phyloP scores from a whole-genome alignment of 495 filamentous ascomycete species.

The Penicillium maclennaniae region DNA sequence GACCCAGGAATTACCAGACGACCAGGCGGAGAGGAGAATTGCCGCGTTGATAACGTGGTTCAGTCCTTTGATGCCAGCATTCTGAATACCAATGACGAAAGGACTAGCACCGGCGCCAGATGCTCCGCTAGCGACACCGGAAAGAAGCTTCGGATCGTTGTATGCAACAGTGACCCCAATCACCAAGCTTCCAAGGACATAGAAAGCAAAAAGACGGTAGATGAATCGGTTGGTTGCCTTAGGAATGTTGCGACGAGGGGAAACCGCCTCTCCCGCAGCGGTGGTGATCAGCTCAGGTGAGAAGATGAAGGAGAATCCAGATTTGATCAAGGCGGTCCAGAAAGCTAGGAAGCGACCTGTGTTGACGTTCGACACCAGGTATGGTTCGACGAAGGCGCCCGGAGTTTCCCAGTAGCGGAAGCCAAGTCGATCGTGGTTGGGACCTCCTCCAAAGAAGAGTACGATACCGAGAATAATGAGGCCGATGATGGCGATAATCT shows the following conservation, averaged over 20 bases:
- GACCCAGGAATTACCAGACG: conserved; percentile 70
- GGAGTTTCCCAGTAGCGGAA: conserved; percentile 70
- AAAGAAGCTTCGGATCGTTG: conserved; percentile 52
- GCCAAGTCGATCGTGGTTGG: conserved; percentile 55
- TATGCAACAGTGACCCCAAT: conserved; percentile 52
- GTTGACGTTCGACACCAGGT: conserved; percentile 24
- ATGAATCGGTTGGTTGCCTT: conserved; percentile 76
- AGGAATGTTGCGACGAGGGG: conserved; percentile 73
- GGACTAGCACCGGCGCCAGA: conserved; percentile 49
- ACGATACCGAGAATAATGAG: conserved; percentile 64
- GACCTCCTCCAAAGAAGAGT: conserved; percentile 50
- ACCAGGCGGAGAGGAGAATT: conserved; percentile 63
- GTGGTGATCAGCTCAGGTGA: conserved; percentile 72
- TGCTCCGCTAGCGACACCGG: conserved; percentile 37
- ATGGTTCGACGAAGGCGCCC: conserved; percentile 59
- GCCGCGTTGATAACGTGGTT: conserved; percentile 74
- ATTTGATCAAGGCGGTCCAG: conserved; percentile 42
- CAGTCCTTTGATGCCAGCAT: conserved; percentile 59
- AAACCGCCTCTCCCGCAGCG: conserved; percentile 74
- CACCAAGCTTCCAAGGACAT: conserved; percentile 51
- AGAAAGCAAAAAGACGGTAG: conserved; percentile 81
- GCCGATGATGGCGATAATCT: conserved; percentile 57
- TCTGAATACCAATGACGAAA: conserved; percentile 55
- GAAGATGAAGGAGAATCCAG: conserved; percentile 51
- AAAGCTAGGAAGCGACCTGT: conserved; percentile 41